A percentile compares a stretch with the other conserved stretches of the same genome.
Conservation (phyloP, 2,329 filamentous ascomycete genomes). For the Emergomyces orientalis region DNA sequence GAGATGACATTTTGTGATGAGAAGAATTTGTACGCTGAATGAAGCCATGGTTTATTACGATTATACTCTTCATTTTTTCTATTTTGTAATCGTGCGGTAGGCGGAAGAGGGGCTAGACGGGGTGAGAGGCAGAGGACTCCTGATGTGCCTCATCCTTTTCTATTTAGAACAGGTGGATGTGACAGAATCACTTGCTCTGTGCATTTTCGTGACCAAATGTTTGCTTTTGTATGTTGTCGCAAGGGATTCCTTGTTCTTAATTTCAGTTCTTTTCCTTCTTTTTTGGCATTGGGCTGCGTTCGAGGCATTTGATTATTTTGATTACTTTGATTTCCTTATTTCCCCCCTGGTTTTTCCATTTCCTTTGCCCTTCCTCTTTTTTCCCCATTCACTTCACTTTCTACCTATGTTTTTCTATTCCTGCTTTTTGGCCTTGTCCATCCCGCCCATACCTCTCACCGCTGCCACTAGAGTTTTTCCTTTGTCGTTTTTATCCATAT, state of each 20-base stretch:
- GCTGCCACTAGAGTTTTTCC: background rate
- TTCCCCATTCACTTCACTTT: background rate
- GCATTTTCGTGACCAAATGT: background rate
- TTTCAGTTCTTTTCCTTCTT: conserved; percentile 15
- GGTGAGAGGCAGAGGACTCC: background rate
- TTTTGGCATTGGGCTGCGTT: conserved; percentile 20
- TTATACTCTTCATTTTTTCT: conserved; percentile 6
- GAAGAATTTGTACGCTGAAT: conserved; percentile 10
- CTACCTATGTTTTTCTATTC: background rate
- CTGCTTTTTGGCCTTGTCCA: background rate
- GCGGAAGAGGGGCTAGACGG: background rate
- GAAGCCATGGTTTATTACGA: conserved; percentile 11
- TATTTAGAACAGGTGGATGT: background rate
- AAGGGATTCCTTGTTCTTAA: background rate
- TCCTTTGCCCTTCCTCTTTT: background rate
- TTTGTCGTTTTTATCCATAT: background rate
- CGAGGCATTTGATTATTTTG: conserved; percentile 15
- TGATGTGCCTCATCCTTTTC: background rate
- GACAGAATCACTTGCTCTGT: background rate
- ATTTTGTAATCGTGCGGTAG: background rate
- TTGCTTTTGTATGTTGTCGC: conserved; percentile 4
- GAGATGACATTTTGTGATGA: conserved; percentile 4
- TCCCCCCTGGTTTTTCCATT: background rate
- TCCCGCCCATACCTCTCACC: background rate
- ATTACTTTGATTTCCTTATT: conserved; percentile 10